Base-by-base conservation (phyloP, 805 yeast genomes). In the Phaffomyces thermotolerans region DNA sequence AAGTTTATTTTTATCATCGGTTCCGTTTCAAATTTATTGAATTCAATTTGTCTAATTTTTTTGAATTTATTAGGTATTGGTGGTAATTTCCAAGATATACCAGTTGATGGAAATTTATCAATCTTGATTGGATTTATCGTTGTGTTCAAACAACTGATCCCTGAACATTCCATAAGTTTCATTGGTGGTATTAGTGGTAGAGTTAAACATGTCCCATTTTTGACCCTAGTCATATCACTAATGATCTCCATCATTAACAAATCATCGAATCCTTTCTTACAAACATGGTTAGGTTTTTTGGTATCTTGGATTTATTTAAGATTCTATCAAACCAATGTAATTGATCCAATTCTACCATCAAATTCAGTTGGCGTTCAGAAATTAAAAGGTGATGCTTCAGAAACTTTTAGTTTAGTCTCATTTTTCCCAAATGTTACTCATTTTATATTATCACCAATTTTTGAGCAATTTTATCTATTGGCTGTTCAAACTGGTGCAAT, bases 341-440 rank as follows among this genome's bases (percentile, higher is more conserved):
- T 67, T 20, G 83, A 77, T 43, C 80, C 78, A 36, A 59, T 70
- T n/a, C 64, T 81, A 47, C 81, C 84, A 30, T 58, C 43, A 47
- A 52, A 50, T 40, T 49, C 58, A 27, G 52, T 57, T 31, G 63
- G 61, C 12, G 56, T 58, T 13, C 57, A 52, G 30, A 58, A 70
- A 22, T 64, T 80, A 10, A 62, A 74, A 24, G 96, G 97, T 33
- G 96, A 89, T 61, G 95, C 96, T 0, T 81, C 93, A 0, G 96
- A 90, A 52, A 84, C 91, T 1, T 90, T 90, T 68, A 79, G 85
- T 43, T 71, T 90, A 49, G 80, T 81, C 29, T 82, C 83, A 53
- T 87, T 90, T 60, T 90, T 90, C 77, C 97, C 97, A 1, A 78
- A 71, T 39, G 58, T 74, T 1, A 31, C 74, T 3, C 76, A 78